A percentile compares a stretch with the other conserved stretches of the same genome.
These are phyloP conservation scores for Spathaspora girioi DNA, from an alignment of 805 yeast species.

Conservation along the genomic window DNA sequence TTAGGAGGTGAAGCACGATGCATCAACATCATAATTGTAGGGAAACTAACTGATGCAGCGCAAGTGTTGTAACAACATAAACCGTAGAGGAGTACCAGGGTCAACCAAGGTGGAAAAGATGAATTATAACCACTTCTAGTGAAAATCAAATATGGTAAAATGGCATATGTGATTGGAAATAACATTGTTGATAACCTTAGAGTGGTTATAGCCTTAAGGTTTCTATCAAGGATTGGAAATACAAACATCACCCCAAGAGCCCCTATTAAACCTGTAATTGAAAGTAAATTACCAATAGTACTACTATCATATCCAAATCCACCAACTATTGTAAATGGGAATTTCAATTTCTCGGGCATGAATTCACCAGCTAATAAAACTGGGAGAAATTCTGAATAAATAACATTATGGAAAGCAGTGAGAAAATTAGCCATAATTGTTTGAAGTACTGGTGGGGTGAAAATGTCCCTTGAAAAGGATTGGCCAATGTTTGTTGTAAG, in stretches of 20 bases:
- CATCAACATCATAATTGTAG: conserved; percentile 50
- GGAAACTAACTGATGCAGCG: conserved; percentile 46
- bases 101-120: conserved; percentile 19
- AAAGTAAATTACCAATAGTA: conserved; percentile 48
- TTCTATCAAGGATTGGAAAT: conserved; percentile 50
- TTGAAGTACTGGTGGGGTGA: conserved; percentile 27
- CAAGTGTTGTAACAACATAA: conserved; percentile 25
- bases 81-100: conserved; percentile 23
- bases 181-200: conserved; percentile 36
- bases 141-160: conserved; percentile 47
- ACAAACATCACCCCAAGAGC: conserved; percentile 45
- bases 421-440: conserved; percentile 36
- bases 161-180: conserved; percentile 43
- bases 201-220: conserved; percentile 42
- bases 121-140: conserved; percentile 32
- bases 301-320: conserved; percentile 48
- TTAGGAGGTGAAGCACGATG: conserved; percentile 52
- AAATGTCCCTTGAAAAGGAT: conserved; percentile 17
- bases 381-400: conserved; percentile 54
- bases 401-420: conserved; percentile 45
- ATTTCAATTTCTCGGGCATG: conserved; percentile 24
- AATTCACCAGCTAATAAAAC: conserved; percentile 43
- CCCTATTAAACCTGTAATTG: conserved; percentile 53
- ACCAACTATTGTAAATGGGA: conserved; percentile 49
- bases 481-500: conserved; percentile 10